Base-by-base conservation (phyloP, 2,329 filamentous ascomycete genomes). In the Fusarium papillatum region DNA sequence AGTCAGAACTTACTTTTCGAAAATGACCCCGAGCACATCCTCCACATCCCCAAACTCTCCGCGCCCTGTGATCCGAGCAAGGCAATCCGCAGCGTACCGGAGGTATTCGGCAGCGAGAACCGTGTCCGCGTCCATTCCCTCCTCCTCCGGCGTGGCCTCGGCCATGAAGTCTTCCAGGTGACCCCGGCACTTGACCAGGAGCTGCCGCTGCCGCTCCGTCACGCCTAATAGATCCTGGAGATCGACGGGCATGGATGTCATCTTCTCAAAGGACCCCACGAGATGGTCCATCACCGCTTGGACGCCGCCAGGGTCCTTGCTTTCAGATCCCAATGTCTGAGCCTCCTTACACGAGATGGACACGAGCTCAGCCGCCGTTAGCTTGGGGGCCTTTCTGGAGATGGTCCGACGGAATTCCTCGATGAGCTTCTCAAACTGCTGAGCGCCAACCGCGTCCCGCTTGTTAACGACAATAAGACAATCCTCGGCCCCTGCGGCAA, bases 1-100 rank as follows among this genome's bases (percentile, higher is more conserved):
- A 34, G 66, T 68, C 55, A 72, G 64, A 70, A 90, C 91, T 88
- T 86, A 98, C 95, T 98, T 98, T 84, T 98, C 96, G 86, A 99
- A 99, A 6, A 99, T 96, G 26, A 99, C 96, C 0, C 97, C 97
- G 55, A 99, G 86, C 10, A 99, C 95, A 81, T 98, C 97, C 82
- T 99, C 96, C 19, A 98, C 95, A 83, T 98, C 96, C 4, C 95
- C 95, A 48, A 90, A 91, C 79, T 95, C 95, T 1, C 95, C 96
- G 67, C 91, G 91, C 1, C 97, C 97, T 1, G 95, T 98, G 79
- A 98, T 98, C 69, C 92, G 91, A 3, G 95, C 94, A n/a, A 98
- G 87, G 74, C 92, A 93, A 64, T 93, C 91, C 1, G 95, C 95
- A 16, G 95, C 96, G 76, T 91, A 92, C 53, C 97, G 93, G 67